Percentiles rank a stretch among this genome's conserved stretches.
Evolutionary conservation across 2,329 filamentous ascomycete species (phyloP).

Genomic region (Cercospora berteroae): DNA sequence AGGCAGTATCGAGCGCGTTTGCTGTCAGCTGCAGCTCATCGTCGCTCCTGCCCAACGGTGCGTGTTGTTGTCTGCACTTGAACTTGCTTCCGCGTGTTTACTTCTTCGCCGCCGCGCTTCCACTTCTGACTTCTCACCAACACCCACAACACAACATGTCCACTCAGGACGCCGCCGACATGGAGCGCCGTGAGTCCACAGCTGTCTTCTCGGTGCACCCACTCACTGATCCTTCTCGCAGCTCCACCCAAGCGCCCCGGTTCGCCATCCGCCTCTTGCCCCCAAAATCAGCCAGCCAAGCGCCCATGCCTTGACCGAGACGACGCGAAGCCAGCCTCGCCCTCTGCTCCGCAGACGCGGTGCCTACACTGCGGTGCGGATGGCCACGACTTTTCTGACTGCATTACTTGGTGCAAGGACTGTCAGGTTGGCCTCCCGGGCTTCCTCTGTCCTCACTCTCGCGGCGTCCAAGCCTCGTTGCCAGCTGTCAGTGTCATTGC

Average conservation of each 20-base stretch:
- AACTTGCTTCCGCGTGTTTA: neutral
- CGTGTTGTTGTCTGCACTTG: neutral
- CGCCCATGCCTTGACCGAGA: neutral
- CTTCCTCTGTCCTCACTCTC: neutral
- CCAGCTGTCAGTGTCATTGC: neutral
- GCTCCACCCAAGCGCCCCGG: constrained; percentile 1
- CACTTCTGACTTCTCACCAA: neutral
- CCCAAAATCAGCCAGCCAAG: neutral
- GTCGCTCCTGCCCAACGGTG: neutral
- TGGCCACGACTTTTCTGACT: constrained; percentile 5
- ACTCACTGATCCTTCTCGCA: neutral
- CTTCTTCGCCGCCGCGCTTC: neutral
- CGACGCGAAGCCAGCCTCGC: neutral
- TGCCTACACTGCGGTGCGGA: constrained; percentile 11
- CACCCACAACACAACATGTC: neutral
- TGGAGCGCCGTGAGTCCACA: neutral
- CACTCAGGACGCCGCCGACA: neutral
- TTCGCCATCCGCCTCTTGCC: neutral
- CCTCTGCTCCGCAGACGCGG: neutral
- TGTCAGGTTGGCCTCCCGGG: constrained; percentile 5
- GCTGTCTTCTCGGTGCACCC: neutral
- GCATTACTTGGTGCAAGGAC: constrained; percentile 4
- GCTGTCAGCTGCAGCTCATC: neutral
- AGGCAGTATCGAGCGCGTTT: neutral
- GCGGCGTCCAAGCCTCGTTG: neutral